These are phyloP conservation scores for Saccharomyces pastorianus DNA, from an alignment of 1,139 yeast species.

Conservation along the genomic window DNA sequence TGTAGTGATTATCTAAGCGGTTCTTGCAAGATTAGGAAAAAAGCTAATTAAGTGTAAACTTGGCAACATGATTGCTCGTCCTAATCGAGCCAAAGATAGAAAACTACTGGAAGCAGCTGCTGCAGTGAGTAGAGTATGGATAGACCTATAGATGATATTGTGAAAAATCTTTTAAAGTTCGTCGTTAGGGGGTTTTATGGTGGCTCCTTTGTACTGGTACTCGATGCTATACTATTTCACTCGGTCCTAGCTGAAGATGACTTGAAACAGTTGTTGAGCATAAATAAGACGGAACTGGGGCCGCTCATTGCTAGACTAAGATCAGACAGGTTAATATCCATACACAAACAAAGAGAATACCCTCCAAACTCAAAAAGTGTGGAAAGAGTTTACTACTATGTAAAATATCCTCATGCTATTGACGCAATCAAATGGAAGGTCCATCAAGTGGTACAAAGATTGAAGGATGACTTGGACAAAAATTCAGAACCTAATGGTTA, in stretches of 20 bases:
- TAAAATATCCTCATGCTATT: conserved; percentile 87
- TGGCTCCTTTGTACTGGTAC: conserved; percentile 68
- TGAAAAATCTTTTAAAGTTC: conserved; percentile 37
- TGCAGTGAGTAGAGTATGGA: conserved; percentile 21
- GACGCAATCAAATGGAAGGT: conserved; percentile 96
- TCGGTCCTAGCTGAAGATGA: conserved; percentile 94
- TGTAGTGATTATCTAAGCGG: neutral
- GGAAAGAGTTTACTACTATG: conserved; percentile 73
- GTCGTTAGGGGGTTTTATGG: conserved; percentile 86
- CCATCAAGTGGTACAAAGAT: conserved; percentile 68
- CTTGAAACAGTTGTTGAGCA: conserved; percentile 66
- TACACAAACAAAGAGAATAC: conserved; percentile 76
- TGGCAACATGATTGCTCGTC: neutral
- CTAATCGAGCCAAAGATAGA: neutral
- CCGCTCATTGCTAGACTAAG: conserved; percentile 71
- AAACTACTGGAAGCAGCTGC: neutral
- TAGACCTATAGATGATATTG: conserved; percentile 32
- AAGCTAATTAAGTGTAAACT: neutral
- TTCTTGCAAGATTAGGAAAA: neutral
- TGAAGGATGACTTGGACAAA: conserved; percentile 73
- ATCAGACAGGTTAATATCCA: conserved; percentile 67
- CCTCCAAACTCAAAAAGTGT: conserved; percentile 61
- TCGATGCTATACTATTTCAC: conserved; percentile 87
- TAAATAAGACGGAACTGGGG: conserved; percentile 80
- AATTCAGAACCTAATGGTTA: conserved; percentile 92